Evolutionary conservation across 441 rosid genomes (phyloP), one percentile per base, ranked within the genome.

Genomic region (Lepidium campestre): DNA sequence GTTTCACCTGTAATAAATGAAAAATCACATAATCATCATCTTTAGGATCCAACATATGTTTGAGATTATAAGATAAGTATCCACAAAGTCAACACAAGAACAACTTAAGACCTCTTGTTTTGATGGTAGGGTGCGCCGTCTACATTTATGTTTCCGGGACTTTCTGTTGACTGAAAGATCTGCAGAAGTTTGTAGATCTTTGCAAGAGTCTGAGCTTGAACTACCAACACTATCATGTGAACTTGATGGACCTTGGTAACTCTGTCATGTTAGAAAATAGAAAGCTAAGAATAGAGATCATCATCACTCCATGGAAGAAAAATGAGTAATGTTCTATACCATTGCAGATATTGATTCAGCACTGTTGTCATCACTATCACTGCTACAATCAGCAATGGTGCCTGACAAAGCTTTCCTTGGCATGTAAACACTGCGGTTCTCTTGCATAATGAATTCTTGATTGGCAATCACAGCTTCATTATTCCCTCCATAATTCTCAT

Each of bases 241-340:
- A 59, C 73, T 68, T 39, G 59, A 39, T 18, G 44, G 23, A 42
- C 17, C 41, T 53, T 53, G 29, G 62, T 52, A 61, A 70, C 74
- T 70, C 74, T 61, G 62, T 42, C 22, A 60, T 12, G 31, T 27
- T 17, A 69, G 2, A 59, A 34, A 34, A 48, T n/a, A 8, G 1
- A 59, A 49, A 59, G 2, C 2, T 49, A 8, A 11, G 55, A 42
- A 27, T 31, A 37, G 10, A 54, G 11, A 49, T 25, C 29, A 47
- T 25, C 29, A 47, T 4, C 10, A 14, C 12, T 35, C 49, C 49
- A 57, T 27, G 42, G 52, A 32, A 19, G 15, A 29, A 29, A 9
- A 27, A 27, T 0, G 23, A 58, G 42, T 34, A 5, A 25, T 22
- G 40, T 23, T 25, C 1, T 42, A 31, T 54, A 70, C 68, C 57